Evolutionary conservation across 441 rosid genomes (phyloP), one percentile per base, ranked within the genome.

Genomic region (Daphne laureola): DNA sequence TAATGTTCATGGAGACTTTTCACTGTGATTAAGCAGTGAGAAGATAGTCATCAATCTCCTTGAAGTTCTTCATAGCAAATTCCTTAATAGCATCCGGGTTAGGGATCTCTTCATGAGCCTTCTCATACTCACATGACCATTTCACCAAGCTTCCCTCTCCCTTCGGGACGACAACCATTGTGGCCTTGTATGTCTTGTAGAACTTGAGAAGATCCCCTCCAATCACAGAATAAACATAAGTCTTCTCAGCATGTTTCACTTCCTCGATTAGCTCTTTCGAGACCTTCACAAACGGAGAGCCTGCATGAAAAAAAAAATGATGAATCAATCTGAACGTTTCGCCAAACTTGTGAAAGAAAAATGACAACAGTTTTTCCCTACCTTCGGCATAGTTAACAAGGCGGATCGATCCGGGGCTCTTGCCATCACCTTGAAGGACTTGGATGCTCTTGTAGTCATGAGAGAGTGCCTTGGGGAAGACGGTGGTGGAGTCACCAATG

Each of bases 381-480:
- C 87, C 82, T 42, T 85, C 93, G 31, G 68, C 82, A 18, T 85
- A 91, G 2, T 61, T 76, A 26, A 90, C 42, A 70, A 74, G 82
- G 46, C 95, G 92, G 51, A 86, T 49, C 17, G 96, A 78, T 58
- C 95, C 95, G 23, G 77, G 71, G 27, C 76, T 66, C 63, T 86
- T 86, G 55, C 95, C 96, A 57, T 91, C 96, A 9, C 98, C 96
- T 49, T 83, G 74, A 0, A 85, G 82, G n/a, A 87, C 84, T 66
- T 82, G 69, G 63, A 91, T 87, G 75, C 71, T 67, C 79, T 82
- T 80, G 79, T 83, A 87, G 59, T 86, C 84, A 14, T 86, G 69
- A 62, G 98, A 84, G 59, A 87, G 81, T 53, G 66, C 69, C 67
- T 69, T 78, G 27, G 96, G 93, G 55, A 86, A 82, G 44, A 82